These are phyloP conservation scores for Nephelium lappaceum DNA, from an alignment of 345 rosid species.

Conservation along the genomic window DNA sequence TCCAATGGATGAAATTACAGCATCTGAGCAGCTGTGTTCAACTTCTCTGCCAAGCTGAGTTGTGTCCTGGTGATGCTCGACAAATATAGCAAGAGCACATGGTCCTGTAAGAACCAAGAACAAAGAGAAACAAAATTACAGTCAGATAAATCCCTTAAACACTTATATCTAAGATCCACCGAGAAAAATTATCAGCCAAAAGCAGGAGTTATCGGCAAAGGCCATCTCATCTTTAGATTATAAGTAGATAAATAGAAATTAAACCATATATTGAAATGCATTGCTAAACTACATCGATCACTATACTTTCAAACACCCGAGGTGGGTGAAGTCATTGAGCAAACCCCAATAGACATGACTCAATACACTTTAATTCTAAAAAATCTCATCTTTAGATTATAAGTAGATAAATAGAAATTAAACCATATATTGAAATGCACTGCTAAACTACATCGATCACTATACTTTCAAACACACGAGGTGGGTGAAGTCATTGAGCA, in stretches of 20 bases:
- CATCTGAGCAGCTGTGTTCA: conserved; percentile 93
- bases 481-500: background rate
- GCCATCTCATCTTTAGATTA: background rate
- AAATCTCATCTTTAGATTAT: background rate
- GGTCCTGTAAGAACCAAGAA: conserved; percentile 54
- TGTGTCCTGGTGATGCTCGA: conserved; percentile 95
- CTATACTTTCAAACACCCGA: background rate
- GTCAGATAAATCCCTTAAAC: background rate
- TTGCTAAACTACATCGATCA: background rate
- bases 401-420: background rate
- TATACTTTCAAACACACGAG: background rate
- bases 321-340: background rate
- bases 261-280: background rate
- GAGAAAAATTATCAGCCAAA: background rate
- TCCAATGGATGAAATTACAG: conserved; percentile 31
- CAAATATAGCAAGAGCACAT: conserved; percentile 75
- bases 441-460: background rate
- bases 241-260: too few relatives aligned
- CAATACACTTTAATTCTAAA: background rate
- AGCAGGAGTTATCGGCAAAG: background rate
- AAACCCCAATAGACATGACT: background rate
- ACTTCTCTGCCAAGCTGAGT: conserved; percentile 83
- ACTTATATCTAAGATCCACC: background rate
- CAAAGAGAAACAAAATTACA: background rate
- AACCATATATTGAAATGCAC: background rate